Base-by-base conservation (phyloP, 768 basidiomycete genomes). In the Termitomyces sp. region DNA sequence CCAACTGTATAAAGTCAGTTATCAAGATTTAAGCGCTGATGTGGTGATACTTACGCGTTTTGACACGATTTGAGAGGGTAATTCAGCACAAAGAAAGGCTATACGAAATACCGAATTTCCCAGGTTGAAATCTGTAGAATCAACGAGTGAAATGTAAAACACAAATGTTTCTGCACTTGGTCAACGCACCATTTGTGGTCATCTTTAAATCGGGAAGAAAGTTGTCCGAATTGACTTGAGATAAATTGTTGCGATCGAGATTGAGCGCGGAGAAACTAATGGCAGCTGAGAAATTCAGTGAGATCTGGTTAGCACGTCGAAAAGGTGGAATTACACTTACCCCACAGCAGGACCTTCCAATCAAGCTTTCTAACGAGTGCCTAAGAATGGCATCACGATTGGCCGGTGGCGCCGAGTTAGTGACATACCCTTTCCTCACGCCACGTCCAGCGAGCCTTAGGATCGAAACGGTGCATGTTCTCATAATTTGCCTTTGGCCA, bases 31-130 rank as follows among this genome's bases (percentile, higher is more conserved):
- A 16, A 45, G n/a, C 15, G 46, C 48, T 15, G 20, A 24, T 36
- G 1, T 65, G 10, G 42, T 24, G 16, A 13, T 37, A 7, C 75
- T 46, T 44, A 85, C 77, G 13, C 78, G 74, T 67, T 87, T 87
- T 1, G 82, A 84, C 42, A 86, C 69, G 15, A 86, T 69, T 56
- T 86, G 84, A 12, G 84, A 85, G 8, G 86, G 85, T 18, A 87
- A 67, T 62, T 86, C 85, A 0, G 84, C 83, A 37, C 67, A 72
- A 22, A 84, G 65, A 65, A 84, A 85, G 9, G 79, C 57, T 1
- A 84, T 63, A 22, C 77, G 76, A 62, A 80, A 82, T 2, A 87
- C 58, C 0, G 76, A 79, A 62, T 83, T 86, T 7, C 83, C 83
- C 42, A 75, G 58, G 64, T 84, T 85, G 66, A 75, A 84, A 56